Evolutionary conservation across 805 yeast genomes (phyloP).

Genomic region (Saturnispora saitoi): DNA sequence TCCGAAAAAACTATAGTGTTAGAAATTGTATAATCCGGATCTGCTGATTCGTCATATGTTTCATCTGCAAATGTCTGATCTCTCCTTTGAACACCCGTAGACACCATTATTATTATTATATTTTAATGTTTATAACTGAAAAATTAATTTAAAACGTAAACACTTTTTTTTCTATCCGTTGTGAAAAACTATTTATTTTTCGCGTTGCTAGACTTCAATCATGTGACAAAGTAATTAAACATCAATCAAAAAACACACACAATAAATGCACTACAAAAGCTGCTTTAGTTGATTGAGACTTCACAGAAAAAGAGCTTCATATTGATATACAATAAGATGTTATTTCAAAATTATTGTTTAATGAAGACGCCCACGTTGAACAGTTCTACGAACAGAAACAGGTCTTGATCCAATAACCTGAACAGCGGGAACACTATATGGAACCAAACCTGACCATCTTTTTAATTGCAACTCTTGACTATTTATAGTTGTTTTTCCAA

Average conservation of each 20-base stretch:
- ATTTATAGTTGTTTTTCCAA: conserved; percentile 65
- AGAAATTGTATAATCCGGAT: conserved; percentile 22
- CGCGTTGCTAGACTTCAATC: no score
- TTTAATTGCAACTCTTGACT: conserved; percentile 27
- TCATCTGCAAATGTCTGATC: conserved; percentile 12
- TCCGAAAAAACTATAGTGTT: conserved; percentile 5
- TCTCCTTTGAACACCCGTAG: conserved; percentile 1
- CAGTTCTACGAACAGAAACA: conserved; percentile 41
- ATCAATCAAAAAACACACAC: no score
- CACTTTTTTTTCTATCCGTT: background rate
- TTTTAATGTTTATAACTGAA: background rate
- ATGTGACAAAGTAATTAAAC: no score
- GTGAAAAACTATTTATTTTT: no score
- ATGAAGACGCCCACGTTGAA: conserved; percentile 28
- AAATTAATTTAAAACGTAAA: background rate
- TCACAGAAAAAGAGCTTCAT: background rate
- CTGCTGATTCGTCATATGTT: conserved; percentile 22
- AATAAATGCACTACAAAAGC: background rate
- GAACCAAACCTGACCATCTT: conserved; percentile 16
- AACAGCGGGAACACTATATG: conserved; percentile 33
- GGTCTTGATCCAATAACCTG: conserved; percentile 38
- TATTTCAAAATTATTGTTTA: background rate
- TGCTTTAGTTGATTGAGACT: background rate
- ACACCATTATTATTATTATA: background rate
- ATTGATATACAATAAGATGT: background rate